A percentile compares a stretch with the other conserved stretches of the same genome.
These are phyloP conservation scores for Incumbomyces lentus DNA, from an alignment of 2,329 filamentous ascomycete genomes.

Conservation along the genomic window DNA sequence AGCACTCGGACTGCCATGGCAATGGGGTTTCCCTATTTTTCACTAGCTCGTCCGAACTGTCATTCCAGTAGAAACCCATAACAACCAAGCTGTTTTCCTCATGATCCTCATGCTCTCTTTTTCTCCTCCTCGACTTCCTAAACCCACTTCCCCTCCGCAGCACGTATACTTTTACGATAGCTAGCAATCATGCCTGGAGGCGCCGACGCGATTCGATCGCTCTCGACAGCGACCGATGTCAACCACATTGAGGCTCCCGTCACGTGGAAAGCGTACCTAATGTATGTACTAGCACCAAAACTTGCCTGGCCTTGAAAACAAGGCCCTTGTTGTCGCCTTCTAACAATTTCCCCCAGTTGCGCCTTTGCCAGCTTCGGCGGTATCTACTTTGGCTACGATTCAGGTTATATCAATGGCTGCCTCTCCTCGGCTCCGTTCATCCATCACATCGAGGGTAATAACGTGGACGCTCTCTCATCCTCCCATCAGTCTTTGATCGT, in stretches of 20 bases:
- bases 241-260: conserved; percentile 48
- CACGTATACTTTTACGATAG: not conserved
- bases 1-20: too few relatives aligned
- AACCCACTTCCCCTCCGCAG: not conserved
- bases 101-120: not conserved
- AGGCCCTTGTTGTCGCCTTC: not conserved
- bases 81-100: conserved; percentile 5
- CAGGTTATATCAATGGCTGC: conserved; percentile 43
- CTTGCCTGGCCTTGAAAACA: not conserved
- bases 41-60: not conserved
- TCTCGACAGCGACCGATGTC: conserved; percentile 29
- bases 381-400: conserved; percentile 50
- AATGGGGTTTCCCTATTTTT: not conserved
- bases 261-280: conserved; percentile 47
- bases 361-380: conserved; percentile 43
- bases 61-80: conserved; percentile 6
- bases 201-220: not conserved
- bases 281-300: conserved; percentile 47
- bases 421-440: conserved; percentile 40
- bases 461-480: conserved; percentile 35
- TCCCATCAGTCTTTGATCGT: conserved; percentile 51
- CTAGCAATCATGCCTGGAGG: conserved; percentile 5
- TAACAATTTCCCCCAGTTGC: not conserved
- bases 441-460: conserved; percentile 23
- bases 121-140: not conserved